Evolutionary conservation across 495 filamentous ascomycete genomes (phyloP), one percentile per base, ranked within the genome.

Genomic region (Penicillium daleae): DNA sequence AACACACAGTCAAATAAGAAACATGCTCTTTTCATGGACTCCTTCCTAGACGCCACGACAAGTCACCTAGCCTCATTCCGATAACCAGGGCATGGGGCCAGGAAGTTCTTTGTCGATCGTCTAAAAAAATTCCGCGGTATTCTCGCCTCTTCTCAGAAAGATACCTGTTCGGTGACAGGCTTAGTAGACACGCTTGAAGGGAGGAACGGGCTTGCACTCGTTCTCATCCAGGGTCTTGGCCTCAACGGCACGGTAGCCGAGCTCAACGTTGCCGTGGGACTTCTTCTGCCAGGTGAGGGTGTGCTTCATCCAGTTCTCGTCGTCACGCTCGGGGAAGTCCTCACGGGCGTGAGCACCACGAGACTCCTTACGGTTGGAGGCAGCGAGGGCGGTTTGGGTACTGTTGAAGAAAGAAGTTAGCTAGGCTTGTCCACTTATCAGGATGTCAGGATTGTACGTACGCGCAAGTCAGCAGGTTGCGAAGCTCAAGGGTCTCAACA

Each of bases 261-360:
- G 76, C 48, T 93, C 87, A 53, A 93, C 84, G 76, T 88, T 83
- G 64, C 90, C 90, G 69, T 94, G 91, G 48, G 90, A 88, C 72
- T 88, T 74, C 89, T 92, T 92, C 86, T 98, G 94, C 87, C 88
- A 98, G 68, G 87, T 90, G 65, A 98, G 85, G 37, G 89, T 96
- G 85, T 98, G 94, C 86, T 97, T 97, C 94, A 97, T 97, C 95
- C 95, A 98, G 67, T 95, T 87, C 77, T 85, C 80, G 73, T 98
- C 94, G 72, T 97, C 91, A 80, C 94, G 85, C 0, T 97, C 92
- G 35, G 93, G 92, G 84, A 80, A 98, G 73, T 98, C 94, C 81
- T 98, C 94, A 66, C 94, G 86, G 64, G 94, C 94, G 78, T 98
- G 94, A 35, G 93, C 93, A 68, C 94, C 94, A 78, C 94, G 87